Percentiles rank a stretch among this genome's conserved stretches.
Conservation (phyloP, 2,329 filamentous ascomycete species). For the Fusarium robinianum region DNA sequence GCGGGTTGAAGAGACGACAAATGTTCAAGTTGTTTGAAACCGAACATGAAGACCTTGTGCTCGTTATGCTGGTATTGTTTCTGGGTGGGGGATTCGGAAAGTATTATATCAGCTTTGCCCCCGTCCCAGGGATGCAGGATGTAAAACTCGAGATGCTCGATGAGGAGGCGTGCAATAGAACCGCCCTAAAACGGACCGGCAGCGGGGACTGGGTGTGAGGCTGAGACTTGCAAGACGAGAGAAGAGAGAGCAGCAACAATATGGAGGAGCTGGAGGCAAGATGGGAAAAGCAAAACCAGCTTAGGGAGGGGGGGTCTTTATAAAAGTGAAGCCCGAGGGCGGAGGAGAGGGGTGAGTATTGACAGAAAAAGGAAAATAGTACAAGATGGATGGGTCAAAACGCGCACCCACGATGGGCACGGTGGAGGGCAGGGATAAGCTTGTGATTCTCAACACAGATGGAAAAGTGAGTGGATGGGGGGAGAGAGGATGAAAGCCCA, state of each 20-base stretch:
- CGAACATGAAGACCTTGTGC: neutral
- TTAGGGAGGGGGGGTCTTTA: constrained; percentile 18
- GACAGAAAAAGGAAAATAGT: constrained; percentile 4
- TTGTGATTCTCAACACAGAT: constrained; percentile 27
- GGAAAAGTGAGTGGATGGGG: constrained; percentile 19
- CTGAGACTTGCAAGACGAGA: constrained; percentile 25
- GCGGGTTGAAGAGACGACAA: constrained; percentile 15
- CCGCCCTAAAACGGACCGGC: constrained; percentile 18
- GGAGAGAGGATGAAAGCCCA: neutral
- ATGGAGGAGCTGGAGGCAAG: constrained; percentile 10
- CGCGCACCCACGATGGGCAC: constrained; percentile 14
- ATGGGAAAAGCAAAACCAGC: constrained; percentile 29
- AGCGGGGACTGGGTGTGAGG: constrained; percentile 15
- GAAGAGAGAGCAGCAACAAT: constrained; percentile 21
- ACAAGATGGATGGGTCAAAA: constrained; percentile 25
- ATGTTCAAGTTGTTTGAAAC: constrained; percentile 4
- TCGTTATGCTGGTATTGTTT: constrained; percentile 1
- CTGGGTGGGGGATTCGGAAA: neutral
- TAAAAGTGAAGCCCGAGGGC: constrained; percentile 12
- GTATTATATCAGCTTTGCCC: constrained; percentile 11
- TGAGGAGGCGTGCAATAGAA: constrained; percentile 7
- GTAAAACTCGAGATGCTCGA: constrained; percentile 2
- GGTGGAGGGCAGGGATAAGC: constrained; percentile 23
- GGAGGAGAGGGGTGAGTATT: constrained; percentile 8
- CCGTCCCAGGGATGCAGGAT: neutral